These are phyloP conservation scores for Nigrograna mackinnonii DNA, from an alignment of 2,329 filamentous ascomycete species.

Conservation along the genomic window DNA sequence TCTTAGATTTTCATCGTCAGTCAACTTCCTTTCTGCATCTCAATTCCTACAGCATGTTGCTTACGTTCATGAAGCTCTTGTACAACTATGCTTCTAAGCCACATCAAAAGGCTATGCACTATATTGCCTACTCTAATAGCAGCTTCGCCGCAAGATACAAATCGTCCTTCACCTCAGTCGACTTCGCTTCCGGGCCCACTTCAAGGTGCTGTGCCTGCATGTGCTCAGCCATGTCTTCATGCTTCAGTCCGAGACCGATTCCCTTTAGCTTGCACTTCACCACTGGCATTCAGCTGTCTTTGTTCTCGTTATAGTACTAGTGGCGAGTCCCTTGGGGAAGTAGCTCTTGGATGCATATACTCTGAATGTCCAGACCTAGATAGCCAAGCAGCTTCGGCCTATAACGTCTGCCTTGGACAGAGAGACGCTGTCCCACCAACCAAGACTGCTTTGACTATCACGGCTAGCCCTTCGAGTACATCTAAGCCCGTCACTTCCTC, in stretches of 20 bases:
- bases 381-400: slow-evolving; percentile 27
- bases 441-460: slow-evolving; percentile 35
- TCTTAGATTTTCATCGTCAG: slow-evolving; percentile 28
- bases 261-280: slow-evolving; percentile 36
- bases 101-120: slow-evolving; percentile 40
- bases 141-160: slow-evolving; percentile 31
- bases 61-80: slow-evolving; percentile 33
- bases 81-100: slow-evolving; percentile 44
- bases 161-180: slow-evolving; percentile 22
- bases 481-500: neutral
- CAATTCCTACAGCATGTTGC: slow-evolving; percentile 25
- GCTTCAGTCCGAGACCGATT: slow-evolving; percentile 35
- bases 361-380: slow-evolving; percentile 31
- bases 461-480: slow-evolving; percentile 11
- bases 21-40: slow-evolving; percentile 12
- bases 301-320: slow-evolving; percentile 41
- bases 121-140: slow-evolving; percentile 37
- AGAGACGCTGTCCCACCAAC: slow-evolving; percentile 39
- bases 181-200: slow-evolving; percentile 28
- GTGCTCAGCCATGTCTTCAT: slow-evolving; percentile 40
- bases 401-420: slow-evolving; percentile 40
- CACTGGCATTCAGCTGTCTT: slow-evolving; percentile 36
- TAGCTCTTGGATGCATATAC: slow-evolving; percentile 41
- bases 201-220: slow-evolving; percentile 35
- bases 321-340: slow-evolving; percentile 42